These are phyloP conservation scores for Sisymbrium altissimum DNA, from an alignment of 345 rosid genomes.

Conservation along the genomic window DNA sequence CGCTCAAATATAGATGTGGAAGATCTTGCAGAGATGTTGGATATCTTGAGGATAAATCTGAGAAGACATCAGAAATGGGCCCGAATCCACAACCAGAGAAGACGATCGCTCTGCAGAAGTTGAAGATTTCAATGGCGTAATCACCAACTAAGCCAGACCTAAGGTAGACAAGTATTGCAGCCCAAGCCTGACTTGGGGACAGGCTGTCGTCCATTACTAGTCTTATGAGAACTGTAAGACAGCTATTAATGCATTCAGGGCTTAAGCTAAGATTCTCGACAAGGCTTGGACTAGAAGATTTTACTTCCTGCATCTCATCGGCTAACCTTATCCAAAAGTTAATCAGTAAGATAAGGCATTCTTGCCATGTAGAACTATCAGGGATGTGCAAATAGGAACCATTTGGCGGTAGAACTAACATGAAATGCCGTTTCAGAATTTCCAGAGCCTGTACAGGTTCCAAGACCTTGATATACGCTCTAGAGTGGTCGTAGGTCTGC, in stretches of 20 bases:
- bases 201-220: conserved; percentile 83
- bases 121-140: conserved; percentile 42
- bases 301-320: conserved; percentile 71
- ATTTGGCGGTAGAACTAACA: conserved; percentile 41
- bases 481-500: conserved; percentile 54
- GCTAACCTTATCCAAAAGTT: conserved; percentile 77
- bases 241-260: conserved; percentile 54
- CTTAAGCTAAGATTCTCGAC: conserved; percentile 39
- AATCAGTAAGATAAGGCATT: conserved; percentile 66
- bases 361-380: conserved; percentile 96
- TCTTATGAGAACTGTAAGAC: conserved; percentile 62
- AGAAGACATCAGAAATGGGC: conserved; percentile 65
- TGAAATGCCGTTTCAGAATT: conserved; percentile 58
- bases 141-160: conserved; percentile 52
- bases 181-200: conserved; percentile 94
- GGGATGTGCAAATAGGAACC: conserved; percentile 48
- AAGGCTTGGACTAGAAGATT: conserved; percentile 34
- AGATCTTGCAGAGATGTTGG: conserved; percentile 43
- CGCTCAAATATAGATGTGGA: conserved; percentile 51
- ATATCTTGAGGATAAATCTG: conserved; percentile 42
- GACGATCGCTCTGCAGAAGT: conserved; percentile 75
- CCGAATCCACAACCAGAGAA: conserved; percentile 83
- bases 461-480: conserved; percentile 57
- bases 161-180: conserved; percentile 51
- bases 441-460: conserved; percentile 60